Evolutionary conservation across 2,329 filamentous ascomycete species (phyloP).

Genomic region (Xylaria sp.): DNA sequence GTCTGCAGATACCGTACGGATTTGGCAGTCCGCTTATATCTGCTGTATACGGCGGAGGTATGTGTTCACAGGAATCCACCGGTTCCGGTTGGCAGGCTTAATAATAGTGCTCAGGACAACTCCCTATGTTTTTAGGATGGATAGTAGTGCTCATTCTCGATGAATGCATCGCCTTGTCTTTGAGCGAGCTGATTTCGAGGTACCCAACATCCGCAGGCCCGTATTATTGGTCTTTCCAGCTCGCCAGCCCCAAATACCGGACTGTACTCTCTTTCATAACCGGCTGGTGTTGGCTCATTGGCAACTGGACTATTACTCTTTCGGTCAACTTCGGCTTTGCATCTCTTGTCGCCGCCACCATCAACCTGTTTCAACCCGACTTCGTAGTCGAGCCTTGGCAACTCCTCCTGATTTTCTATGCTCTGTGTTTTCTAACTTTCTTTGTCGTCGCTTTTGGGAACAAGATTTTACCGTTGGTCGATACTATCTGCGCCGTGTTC

Average conservation of each 20-base stretch:
- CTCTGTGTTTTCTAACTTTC: conserved; percentile 65
- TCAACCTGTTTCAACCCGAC: conserved; percentile 65
- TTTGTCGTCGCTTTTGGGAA: conserved; percentile 68
- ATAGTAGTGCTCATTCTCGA: conserved; percentile 64
- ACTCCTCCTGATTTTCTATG: conserved; percentile 71
- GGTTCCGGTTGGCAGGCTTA: not conserved
- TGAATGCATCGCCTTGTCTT: conserved; percentile 63
- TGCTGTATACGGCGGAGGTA: conserved; percentile 54
- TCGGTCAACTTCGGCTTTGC: conserved; percentile 68
- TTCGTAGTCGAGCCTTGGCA: conserved; percentile 66
- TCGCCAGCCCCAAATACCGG: conserved; percentile 56
- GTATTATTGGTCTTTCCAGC: conserved; percentile 66
- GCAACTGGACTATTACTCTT: conserved; percentile 64
- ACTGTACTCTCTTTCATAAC: conserved; percentile 62
- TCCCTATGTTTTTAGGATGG: conserved; percentile 69
- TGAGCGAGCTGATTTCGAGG: conserved; percentile 62
- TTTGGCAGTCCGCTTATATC: conserved; percentile 54
- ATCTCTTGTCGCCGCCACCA: conserved; percentile 62
- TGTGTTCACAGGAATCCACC: conserved; percentile 23
- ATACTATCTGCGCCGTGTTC: conserved; percentile 67
- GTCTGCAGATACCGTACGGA: conserved; percentile 62
- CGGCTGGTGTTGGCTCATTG: conserved; percentile 64
- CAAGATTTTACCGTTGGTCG: conserved; percentile 66
- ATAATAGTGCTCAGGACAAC: conserved; percentile 54
- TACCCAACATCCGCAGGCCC: conserved; percentile 64